Evolutionary conservation across 2,329 filamentous ascomycete genomes (phyloP), one percentile per base, ranked within the genome.

Genomic region (Cordyceps cateniannulata): DNA sequence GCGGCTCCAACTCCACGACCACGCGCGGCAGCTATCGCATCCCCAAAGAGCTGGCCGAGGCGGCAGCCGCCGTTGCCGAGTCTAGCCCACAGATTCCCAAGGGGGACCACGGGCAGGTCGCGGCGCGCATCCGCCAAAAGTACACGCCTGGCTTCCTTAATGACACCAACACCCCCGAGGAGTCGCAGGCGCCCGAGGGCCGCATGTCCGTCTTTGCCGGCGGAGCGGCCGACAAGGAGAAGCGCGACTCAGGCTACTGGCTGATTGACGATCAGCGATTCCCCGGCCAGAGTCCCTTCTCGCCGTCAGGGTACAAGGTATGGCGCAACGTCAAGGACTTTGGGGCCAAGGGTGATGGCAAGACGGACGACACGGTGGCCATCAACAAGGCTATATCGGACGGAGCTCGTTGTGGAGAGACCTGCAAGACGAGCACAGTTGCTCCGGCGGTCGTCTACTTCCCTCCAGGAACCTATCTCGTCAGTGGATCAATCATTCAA

Each of bases 261-360:
- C 5, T 48, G 45, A 27, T 27, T 27, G 24, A 48, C 22, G 45
- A 48, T 18, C 45, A 48, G 45, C 10, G 24, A 10, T 16, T 27
- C 20, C 22, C 22, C 10, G 45, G 45, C 14, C n/a, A 22, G 7
- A 48, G 45, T n/a, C 49, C 49, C 4, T 38, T 51, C 2, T 25
- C 27, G 3, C 38, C 40, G 10, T 18, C 42, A 57, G 65, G 68
- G n/a, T 67, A 71, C 54, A 67, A 68, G 1, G 24, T 93, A 65
- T 92, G 85, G 75, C 86, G 89, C 66, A 91, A 91, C 67, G 89
- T 93, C 50, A 85, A 83, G 74, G 88, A 91, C 67, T 93, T 83
- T 68, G 89, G 89, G 51, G 89, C 89, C 53, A 83, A 78, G 64
- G 89, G 88, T 75, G 84, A 84, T 71, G 83, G 80, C 57, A 44